Percentiles rank a stretch among this genome's conserved stretches.
Conservation (phyloP, 768 basidiomycete species). For the Amanita rimosa region DNA sequence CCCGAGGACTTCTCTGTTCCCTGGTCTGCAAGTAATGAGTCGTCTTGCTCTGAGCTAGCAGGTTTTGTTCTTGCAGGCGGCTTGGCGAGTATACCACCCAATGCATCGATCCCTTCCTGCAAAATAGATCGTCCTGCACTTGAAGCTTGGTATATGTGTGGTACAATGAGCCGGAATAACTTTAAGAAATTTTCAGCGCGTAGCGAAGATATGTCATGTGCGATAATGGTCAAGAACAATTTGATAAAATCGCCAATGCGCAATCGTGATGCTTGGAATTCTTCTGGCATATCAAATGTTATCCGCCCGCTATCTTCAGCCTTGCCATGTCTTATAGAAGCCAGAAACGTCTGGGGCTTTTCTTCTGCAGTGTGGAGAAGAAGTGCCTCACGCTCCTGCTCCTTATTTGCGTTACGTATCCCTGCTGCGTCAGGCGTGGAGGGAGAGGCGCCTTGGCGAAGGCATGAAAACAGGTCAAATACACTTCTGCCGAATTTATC, state of each 20-base stretch:
- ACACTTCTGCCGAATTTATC: conserved; percentile 44
- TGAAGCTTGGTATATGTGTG: conserved; percentile 47
- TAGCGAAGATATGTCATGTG: conserved; percentile 54
- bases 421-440: conserved; percentile 48
- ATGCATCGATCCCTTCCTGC: conserved; percentile 57
- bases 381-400: conserved; percentile 60
- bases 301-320: conserved; percentile 29
- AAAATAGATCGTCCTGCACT: conserved; percentile 41
- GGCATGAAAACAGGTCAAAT: conserved; percentile 46
- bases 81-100: conserved; percentile 44
- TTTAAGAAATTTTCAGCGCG: conserved; percentile 64
- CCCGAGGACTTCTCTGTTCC: conserved; percentile 25
- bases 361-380: conserved; percentile 62
- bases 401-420: conserved; percentile 50
- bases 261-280: conserved; percentile 47
- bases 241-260: conserved; percentile 56
- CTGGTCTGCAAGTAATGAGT: conserved; percentile 14
- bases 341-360: conserved; percentile 59
- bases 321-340: conserved; percentile 34
- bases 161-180: conserved; percentile 44
- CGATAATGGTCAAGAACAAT: conserved; percentile 70
- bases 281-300: conserved; percentile 39
- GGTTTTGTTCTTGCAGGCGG: conserved; percentile 32
- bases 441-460: conserved; percentile 30
- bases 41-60: conserved; percentile 18